Evolutionary conservation across 495 filamentous ascomycete genomes (phyloP), one percentile per base, ranked within the genome.

Genomic region (Entonaema liquescens): DNA sequence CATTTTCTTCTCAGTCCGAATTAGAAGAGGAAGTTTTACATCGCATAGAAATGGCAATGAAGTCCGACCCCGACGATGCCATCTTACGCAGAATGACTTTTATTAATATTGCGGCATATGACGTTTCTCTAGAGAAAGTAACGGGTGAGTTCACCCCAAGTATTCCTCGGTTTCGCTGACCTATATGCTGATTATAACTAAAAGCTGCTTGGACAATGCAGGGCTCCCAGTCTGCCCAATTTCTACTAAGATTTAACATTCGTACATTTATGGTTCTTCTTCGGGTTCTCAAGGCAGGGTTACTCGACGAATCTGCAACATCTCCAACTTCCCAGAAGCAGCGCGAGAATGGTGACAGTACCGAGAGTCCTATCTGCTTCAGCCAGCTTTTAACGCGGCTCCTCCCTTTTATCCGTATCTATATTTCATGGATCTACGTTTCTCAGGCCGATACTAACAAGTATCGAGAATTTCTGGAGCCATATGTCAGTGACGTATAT

Each of bases 11-110:
- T 68, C 91, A 94, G 67, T 88, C 93, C 55, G 94, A 95, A 76
- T 82, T 98, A 8, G 95, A 98, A 80, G 89, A 86, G 59, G 92
- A 97, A 74, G 91, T 98, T 7, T 81, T 97, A 52, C 89, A 89
- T 70, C 91, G 93, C 49, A 79, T 97, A 25, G 85, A 87, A 54
- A 83, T 91, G 56, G 89, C 92, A 29, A 79, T 96, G 44, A 94
- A 93, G 75, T 54, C 72, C n/a, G 73, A 72, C 1, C 79, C 90
- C 36, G 87, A 93, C 58, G 86, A 84, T 23, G 88, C 86, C 4
- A 76, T 97, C 28, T 86, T 92, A 52, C 73, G 69, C 25, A 94
- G 93, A 74, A 89, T 97, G 69, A 88, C 93, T 50, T 82, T 98
- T 31, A 89, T 93, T 62, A 98, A 96, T 72, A 89, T 98, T 54